Percentiles rank a stretch among this genome's conserved stretches.
Conservation (phyloP, 2,329 filamentous ascomycete genomes). For the Calcarisporium arbuscula region DNA sequence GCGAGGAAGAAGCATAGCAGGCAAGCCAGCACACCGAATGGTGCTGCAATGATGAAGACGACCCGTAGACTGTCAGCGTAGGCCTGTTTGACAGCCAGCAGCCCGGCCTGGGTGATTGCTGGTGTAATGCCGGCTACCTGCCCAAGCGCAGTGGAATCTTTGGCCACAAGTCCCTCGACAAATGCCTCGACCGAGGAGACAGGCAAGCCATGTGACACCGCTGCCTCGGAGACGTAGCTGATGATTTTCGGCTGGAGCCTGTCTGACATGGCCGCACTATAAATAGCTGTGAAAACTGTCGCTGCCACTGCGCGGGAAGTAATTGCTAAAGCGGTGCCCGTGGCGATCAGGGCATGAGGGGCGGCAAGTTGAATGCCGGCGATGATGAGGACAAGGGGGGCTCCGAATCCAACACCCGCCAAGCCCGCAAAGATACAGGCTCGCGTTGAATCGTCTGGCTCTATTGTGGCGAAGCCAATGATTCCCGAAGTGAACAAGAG, state of each 20-base stretch:
- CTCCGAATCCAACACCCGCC: constrained; percentile 1
- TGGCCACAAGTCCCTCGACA: too few species aligned
- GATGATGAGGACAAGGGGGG: too few species aligned
- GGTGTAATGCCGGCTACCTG: too few species aligned
- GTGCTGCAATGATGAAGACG: constrained; percentile 14
- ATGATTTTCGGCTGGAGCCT: constrained; percentile 1
- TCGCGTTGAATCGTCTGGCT: not conserved
- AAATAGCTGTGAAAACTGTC: constrained; percentile 8
- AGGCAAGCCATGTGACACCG: constrained; percentile 5
- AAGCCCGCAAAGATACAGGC: constrained; percentile 2
- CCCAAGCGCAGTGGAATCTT: too few species aligned
- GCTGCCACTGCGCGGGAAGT: constrained; percentile 3
- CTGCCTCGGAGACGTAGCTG: constrained; percentile 5
- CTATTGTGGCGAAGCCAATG: constrained; percentile 1
- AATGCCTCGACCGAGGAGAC: constrained; percentile 12
- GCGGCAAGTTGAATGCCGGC: constrained; percentile 1
- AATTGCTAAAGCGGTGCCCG: constrained; percentile 4
- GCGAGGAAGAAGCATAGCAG: constrained; percentile 11
- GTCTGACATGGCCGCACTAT: constrained; percentile 1
- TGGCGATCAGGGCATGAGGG: constrained; percentile 4
- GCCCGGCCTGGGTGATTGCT: too few species aligned
- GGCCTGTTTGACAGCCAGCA: too few species aligned
- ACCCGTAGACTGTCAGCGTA: constrained; percentile 10
- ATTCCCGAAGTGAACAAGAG: not conserved
- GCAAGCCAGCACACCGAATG: constrained; percentile 12